Evolutionary conservation across 2,329 filamentous ascomycete genomes (phyloP).

Genomic region (Pseudopithomyces maydicus): DNA sequence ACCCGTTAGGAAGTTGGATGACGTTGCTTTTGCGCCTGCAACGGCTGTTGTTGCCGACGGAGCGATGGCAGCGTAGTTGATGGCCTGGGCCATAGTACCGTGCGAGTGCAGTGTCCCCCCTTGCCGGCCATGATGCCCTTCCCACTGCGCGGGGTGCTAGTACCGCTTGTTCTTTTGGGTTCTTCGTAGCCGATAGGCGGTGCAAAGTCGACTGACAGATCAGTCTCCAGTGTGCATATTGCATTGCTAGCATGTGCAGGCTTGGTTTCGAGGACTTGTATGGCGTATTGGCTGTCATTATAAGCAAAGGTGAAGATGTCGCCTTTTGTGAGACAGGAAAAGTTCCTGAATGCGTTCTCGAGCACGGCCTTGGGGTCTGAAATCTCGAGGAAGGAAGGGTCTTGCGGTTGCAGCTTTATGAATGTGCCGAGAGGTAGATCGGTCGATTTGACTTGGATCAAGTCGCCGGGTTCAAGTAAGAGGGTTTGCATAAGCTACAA

Average conservation of each 20-base stretch:
- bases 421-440: conserved; percentile 87
- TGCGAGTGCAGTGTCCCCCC: conserved; percentile 78
- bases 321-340: conserved; percentile 88
- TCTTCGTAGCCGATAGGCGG: conserved; percentile 93
- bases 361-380: conserved; percentile 96
- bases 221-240: conserved; percentile 92
- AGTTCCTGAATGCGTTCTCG: conserved; percentile 95
- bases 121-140: conserved; percentile 65
- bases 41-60: conserved; percentile 72
- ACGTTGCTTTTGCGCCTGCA: conserved; percentile 64
- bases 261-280: conserved; percentile 92
- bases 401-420: conserved; percentile 96
- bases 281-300: conserved; percentile 91
- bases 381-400: conserved; percentile 91
- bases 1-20: conserved; percentile 78
- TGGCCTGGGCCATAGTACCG: conserved; percentile 95
- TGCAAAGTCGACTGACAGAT: conserved; percentile 95
- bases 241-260: conserved; percentile 82
- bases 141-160: conserved; percentile 78
- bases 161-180: conserved; percentile 77
- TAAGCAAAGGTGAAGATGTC: conserved; percentile 97
- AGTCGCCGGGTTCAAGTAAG: conserved; percentile 85
- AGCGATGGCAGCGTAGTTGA: conserved; percentile 92
- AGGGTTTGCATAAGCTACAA: conserved; percentile 90
- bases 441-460: conserved; percentile 93